Percentiles rank a stretch among this genome's conserved stretches.
Evolutionary conservation across 1,284 basidiomycete genomes (phyloP).

Genomic region (Malassezia arunalokei): DNA sequence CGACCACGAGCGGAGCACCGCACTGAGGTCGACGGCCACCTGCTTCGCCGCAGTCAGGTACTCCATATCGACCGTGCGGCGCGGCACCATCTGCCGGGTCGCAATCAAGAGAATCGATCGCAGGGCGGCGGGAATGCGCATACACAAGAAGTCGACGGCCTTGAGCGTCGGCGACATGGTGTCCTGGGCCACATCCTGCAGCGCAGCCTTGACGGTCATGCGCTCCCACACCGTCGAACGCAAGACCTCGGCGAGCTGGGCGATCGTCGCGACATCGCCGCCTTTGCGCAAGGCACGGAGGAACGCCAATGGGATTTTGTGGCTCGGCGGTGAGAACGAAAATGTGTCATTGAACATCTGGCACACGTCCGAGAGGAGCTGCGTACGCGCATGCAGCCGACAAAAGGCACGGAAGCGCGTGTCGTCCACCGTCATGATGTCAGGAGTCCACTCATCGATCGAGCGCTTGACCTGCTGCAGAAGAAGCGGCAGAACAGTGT

Average conservation of each 20-base stretch:
- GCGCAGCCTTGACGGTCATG: conserved; percentile 56
- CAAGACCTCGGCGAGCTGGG: conserved; percentile 67
- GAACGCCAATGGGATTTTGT: conserved; percentile 62
- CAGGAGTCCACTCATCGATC: conserved; percentile 15
- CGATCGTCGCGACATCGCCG: conserved; percentile 37
- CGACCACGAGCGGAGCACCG: conserved; percentile 64
- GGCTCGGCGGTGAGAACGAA: conserved; percentile 60
- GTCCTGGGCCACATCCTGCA: conserved; percentile 7
- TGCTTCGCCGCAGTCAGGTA: conserved; percentile 68
- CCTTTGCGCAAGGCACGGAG: conserved; percentile 62
- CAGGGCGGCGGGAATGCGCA: conserved; percentile 64
- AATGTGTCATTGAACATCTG: conserved; percentile 75
- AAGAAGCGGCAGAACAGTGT: conserved; percentile 62
- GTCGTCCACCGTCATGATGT: not conserved
- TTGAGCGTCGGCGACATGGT: conserved; percentile 12
- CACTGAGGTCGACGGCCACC: conserved; percentile 60
- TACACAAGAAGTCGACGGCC: conserved; percentile 62
- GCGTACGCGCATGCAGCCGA: conserved; percentile 63
- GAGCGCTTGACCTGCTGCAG: conserved; percentile 61
- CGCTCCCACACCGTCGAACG: conserved; percentile 77
- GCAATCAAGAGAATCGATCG: conserved; percentile 81
- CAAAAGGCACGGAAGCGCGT: conserved; percentile 62
- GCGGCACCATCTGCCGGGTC: conserved; percentile 69
- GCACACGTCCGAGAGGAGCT: conserved; percentile 77
- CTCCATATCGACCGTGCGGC: conserved; percentile 60